Conservation (phyloP, 345 rosid genomes). For the Brassica carinata region DNA sequence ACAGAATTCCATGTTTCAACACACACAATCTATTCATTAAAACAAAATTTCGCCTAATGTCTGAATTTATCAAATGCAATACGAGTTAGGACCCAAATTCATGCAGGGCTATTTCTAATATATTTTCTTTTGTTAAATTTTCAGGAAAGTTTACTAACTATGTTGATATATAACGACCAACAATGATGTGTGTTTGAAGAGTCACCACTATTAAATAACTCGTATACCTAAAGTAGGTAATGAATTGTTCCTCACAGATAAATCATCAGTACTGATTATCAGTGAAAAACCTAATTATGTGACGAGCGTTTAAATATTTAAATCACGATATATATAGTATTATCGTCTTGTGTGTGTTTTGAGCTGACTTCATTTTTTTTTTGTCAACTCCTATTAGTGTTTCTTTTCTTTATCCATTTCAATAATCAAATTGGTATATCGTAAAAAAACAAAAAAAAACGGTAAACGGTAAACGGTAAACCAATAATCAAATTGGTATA, state of each 20-base stretch:
- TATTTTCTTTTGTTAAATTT: neutral
- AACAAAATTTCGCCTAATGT: neutral
- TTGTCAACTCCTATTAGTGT: neutral
- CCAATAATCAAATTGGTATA: neutral
- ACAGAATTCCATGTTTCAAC: slow-evolving; percentile 1
- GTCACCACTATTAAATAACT: neutral
- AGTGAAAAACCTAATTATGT: neutral
- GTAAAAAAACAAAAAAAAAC: neutral
- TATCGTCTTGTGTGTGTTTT: slow-evolving; percentile 4
- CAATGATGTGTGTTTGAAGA: neutral
- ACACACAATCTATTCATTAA: neutral
- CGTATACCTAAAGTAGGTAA: neutral
- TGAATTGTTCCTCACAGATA: slow-evolving; percentile 5
- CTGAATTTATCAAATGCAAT: neutral
- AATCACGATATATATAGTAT: neutral
- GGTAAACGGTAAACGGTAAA: too few relatives aligned
- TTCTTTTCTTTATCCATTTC: neutral
- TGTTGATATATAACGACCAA: neutral
- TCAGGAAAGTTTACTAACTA: neutral
- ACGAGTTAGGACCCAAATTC: neutral
- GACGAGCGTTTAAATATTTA: neutral
- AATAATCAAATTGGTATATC: neutral
- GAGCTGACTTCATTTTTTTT: neutral
- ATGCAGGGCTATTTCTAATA: neutral
- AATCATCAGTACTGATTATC: neutral